Evolutionary conservation across 441 rosid species (phyloP).

Genomic region (Corymbia calophylla): DNA sequence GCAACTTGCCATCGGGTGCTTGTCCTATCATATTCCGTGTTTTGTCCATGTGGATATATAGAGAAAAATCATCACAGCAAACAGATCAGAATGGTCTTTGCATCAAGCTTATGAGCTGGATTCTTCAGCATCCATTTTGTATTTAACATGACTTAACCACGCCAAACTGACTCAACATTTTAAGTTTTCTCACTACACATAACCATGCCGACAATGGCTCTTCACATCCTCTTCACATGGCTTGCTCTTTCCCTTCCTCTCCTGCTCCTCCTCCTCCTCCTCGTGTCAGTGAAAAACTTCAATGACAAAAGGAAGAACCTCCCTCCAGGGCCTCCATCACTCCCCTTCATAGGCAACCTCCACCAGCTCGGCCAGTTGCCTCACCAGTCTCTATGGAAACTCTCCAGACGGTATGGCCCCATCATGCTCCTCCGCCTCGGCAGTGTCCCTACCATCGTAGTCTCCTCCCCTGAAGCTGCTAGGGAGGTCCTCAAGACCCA

Average conservation of each 20-base stretch:
- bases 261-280: neutral
- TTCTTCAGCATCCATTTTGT: neutral
- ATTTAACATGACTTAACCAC: too few relatives aligned
- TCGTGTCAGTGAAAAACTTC: neutral
- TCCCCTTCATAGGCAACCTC: slow-evolving; percentile 33
- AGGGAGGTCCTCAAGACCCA: slow-evolving; percentile 28
- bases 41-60: neutral
- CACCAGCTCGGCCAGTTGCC: slow-evolving; percentile 25
- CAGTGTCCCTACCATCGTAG: slow-evolving; percentile 3
- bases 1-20: too few relatives aligned
- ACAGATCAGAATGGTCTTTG: neutral
- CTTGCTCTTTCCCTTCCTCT: neutral
- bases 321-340: neutral
- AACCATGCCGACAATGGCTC: neutral
- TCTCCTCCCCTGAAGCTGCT: slow-evolving; percentile 26
- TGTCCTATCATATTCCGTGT: too few relatives aligned
- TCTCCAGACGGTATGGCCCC: slow-evolving; percentile 22
- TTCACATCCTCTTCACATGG: neutral
- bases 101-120: neutral
- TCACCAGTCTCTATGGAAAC: slow-evolving; percentile 13
- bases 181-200: neutral
- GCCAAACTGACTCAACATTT: neutral
- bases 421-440: slow-evolving; percentile 28
- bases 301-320: neutral
- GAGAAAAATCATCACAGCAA: neutral